Evolutionary conservation across 2,329 filamentous ascomycete genomes (phyloP).

Genomic region (Neopestalotiopsis sp.): DNA sequence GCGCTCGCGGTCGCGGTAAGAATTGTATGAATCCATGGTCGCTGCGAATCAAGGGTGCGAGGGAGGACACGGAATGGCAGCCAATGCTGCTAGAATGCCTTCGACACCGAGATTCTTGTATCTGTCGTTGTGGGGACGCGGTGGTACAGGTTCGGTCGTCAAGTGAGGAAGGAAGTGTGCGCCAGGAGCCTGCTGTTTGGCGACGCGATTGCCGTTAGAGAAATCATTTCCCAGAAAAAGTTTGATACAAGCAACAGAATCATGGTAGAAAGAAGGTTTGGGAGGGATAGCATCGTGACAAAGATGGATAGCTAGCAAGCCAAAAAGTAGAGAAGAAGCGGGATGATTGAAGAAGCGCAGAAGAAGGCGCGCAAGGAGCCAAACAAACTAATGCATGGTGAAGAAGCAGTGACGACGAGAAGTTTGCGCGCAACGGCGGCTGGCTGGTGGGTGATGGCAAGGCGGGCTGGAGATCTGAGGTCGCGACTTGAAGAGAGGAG

Average conservation of each 20-base stretch:
- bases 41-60: neutral
- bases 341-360: constrained; percentile 31
- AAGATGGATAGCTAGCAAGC: constrained; percentile 26
- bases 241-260: constrained; percentile 26
- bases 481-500: constrained; percentile 5
- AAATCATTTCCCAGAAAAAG: constrained; percentile 46
- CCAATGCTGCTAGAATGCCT: neutral
- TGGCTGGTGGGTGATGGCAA: constrained; percentile 4
- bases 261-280: constrained; percentile 13
- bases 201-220: constrained; percentile 62
- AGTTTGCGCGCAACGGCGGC: constrained; percentile 25
- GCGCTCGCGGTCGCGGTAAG: constrained; percentile 58
- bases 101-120: constrained; percentile 3
- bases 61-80: neutral
- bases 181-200: constrained; percentile 51
- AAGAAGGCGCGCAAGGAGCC: constrained; percentile 30
- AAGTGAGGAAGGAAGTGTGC: constrained; percentile 27
- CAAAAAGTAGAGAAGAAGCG: constrained; percentile 31
- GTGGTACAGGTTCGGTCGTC: constrained; percentile 28
- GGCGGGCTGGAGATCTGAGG: constrained; percentile 18
- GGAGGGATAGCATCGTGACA: neutral
- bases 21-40: constrained; percentile 59
- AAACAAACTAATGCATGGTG: constrained; percentile 35
- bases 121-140: neutral
- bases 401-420: constrained; percentile 27